These are phyloP conservation scores for Stygiomarasmius scandens DNA, from an alignment of 1,284 basidiomycete species.

Conservation along the genomic window DNA sequence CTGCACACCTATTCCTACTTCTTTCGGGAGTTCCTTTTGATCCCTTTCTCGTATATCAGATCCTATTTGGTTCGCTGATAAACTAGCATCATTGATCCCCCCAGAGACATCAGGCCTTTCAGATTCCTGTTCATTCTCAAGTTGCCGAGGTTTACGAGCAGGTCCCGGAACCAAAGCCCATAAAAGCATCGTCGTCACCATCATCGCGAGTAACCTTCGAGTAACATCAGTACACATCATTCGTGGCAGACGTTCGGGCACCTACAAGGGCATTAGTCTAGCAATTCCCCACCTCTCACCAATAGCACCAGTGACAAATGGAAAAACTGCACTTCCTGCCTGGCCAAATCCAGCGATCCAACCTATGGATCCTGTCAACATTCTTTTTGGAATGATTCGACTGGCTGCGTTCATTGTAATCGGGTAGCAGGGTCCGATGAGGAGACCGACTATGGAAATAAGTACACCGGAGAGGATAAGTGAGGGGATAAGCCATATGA, in stretches of 20 bases:
- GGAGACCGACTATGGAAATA: slow-evolving; percentile 58
- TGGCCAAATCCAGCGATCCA: slow-evolving; percentile 70
- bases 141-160: slow-evolving; percentile 1
- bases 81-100: not conserved
- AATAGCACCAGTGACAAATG: slow-evolving; percentile 64
- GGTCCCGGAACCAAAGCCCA: slow-evolving; percentile 34
- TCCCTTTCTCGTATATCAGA: no score
- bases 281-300: slow-evolving; percentile 57
- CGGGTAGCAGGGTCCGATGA: slow-evolving; percentile 67
- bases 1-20: no score
- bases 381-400: slow-evolving; percentile 59
- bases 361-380: slow-evolving; percentile 67
- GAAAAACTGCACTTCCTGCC: slow-evolving; percentile 66
- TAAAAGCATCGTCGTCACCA: slow-evolving; percentile 37
- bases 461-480: slow-evolving; percentile 62
- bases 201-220: slow-evolving; percentile 40
- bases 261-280: slow-evolving; percentile 61
- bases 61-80: no score
- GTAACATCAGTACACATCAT: not conserved
- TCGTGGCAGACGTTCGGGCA: no score
- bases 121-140: not conserved
- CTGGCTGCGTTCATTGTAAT: slow-evolving; percentile 65
- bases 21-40: no score
- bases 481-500: slow-evolving; percentile 66
- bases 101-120: not conserved